These are phyloP conservation scores for Setaria viridis DNA, from an alignment of 202 grass and related monocot species.

Conservation along the genomic window DNA sequence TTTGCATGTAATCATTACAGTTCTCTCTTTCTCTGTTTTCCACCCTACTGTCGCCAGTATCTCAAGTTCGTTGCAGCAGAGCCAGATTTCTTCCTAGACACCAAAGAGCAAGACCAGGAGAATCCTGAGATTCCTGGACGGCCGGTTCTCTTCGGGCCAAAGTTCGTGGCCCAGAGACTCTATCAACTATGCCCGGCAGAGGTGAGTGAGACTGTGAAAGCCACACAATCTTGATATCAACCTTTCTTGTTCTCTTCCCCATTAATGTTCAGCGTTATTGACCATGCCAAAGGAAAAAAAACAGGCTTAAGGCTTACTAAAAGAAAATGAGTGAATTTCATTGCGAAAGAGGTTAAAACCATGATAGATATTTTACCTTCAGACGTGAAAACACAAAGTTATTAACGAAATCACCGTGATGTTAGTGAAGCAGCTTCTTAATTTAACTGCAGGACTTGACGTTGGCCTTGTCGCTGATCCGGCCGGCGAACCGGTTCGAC, in stretches of 20 bases:
- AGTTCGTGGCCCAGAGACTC: constrained; percentile 25
- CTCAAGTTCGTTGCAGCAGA: background rate
- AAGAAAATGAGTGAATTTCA: too few species aligned
- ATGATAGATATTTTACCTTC: too few species aligned
- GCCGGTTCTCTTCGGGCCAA: constrained; percentile 31
- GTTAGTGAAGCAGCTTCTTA: background rate
- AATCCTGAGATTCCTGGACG: constrained; percentile 26
- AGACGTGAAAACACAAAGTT: too few species aligned
- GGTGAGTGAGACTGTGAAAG: background rate
- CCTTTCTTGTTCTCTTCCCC: too few species aligned
- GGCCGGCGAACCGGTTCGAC: constrained; percentile 48
- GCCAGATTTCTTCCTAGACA: constrained; percentile 37
- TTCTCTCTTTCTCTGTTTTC: too few species aligned
- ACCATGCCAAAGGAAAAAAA: too few species aligned
- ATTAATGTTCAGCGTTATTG: too few species aligned
- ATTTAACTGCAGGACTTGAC: constrained; percentile 47
- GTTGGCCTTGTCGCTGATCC: constrained; percentile 35
- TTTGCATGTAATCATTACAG: too few species aligned
- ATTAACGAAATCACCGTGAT: too few species aligned
- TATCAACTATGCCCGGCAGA: constrained; percentile 41
- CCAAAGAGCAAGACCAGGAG: constrained; percentile 6
- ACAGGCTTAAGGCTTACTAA: too few species aligned
- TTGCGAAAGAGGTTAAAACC: too few species aligned
- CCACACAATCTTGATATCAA: too few species aligned
- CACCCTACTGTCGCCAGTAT: background rate